Percentiles rank a stretch among this genome's conserved stretches.
phyloP scores from a whole-genome alignment of 495 filamentous ascomycete species.

The Penicillium parvum region DNA sequence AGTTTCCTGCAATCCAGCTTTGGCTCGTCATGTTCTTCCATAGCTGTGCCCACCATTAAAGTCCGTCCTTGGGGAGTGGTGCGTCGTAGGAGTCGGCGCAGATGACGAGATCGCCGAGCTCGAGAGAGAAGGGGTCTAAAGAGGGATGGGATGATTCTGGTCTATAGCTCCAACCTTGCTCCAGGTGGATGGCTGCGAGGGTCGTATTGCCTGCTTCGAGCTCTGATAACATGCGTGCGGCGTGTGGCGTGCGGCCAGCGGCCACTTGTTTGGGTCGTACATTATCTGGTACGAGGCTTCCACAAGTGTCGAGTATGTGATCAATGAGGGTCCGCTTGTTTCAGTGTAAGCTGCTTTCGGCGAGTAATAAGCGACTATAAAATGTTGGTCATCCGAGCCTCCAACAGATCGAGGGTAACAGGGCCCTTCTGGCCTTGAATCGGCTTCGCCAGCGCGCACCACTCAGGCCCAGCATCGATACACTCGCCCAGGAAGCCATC shows the following conservation, averaged over 20 bases:
- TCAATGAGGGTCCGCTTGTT: constrained; percentile 8
- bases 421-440: not conserved
- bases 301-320: constrained; percentile 15
- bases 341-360: constrained; percentile 16
- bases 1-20: constrained; percentile 19
- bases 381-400: constrained; percentile 9
- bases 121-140: not conserved
- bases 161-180: constrained; percentile 12
- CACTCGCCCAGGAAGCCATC: constrained; percentile 19
- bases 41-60: constrained; percentile 13
- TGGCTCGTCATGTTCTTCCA: constrained; percentile 13
- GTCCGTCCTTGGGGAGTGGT: constrained; percentile 12
- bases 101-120: constrained; percentile 14
- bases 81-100: constrained; percentile 18
- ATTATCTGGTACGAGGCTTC: constrained; percentile 10
- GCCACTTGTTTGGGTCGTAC: constrained; percentile 13
- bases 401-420: constrained; percentile 8
- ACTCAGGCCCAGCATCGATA: constrained; percentile 13
- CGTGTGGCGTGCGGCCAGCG: constrained; percentile 1
- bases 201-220: constrained; percentile 16
- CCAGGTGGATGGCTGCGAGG: constrained; percentile 9
- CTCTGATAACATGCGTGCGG: constrained; percentile 14
- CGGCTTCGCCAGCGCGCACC: constrained; percentile 13
- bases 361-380: constrained; percentile 10
- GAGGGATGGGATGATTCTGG: not conserved